These are phyloP conservation scores for Saturnispora diversa DNA, from an alignment of 805 yeast genomes.

Conservation along the genomic window DNA sequence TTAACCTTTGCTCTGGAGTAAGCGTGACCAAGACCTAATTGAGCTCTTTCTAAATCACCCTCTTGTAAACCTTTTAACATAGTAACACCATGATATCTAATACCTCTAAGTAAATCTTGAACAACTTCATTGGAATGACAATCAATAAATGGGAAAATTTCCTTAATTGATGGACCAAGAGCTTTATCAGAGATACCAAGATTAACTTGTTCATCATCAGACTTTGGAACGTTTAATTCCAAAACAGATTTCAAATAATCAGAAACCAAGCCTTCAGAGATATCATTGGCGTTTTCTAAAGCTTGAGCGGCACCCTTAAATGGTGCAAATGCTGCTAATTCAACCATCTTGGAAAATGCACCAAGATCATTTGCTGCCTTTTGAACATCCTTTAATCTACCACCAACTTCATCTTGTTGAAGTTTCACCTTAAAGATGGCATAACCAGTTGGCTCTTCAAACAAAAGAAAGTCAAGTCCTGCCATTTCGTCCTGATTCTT, in stretches of 20 bases:
- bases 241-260: constrained; percentile 84
- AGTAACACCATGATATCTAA: constrained; percentile 84
- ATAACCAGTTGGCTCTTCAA: constrained; percentile 98
- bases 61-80: constrained; percentile 84
- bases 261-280: constrained; percentile 92
- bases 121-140: constrained; percentile 86
- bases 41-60: constrained; percentile 96
- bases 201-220: constrained; percentile 56
- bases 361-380: constrained; percentile 78
- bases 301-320: constrained; percentile 99
- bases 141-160: constrained; percentile 78
- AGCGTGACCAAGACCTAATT: constrained; percentile 97
- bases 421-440: constrained; percentile 90
- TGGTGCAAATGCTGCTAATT: constrained; percentile 92
- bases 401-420: constrained; percentile 91
- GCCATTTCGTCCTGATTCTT: constrained; percentile 37
- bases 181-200: constrained; percentile 91
- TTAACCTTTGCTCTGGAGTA: constrained; percentile 98
- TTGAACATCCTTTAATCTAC: constrained; percentile 90
- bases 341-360: constrained; percentile 84
- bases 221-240: constrained; percentile 85
- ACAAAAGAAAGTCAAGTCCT: constrained; percentile 81
- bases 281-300: constrained; percentile 94
- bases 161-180: constrained; percentile 95
- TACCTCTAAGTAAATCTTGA: constrained; percentile 92